A percentile compares a stretch with the other conserved stretches of the same genome.
These are phyloP conservation scores for Suillus plorans DNA, from an alignment of 768 basidiomycete species.

Conservation along the genomic window DNA sequence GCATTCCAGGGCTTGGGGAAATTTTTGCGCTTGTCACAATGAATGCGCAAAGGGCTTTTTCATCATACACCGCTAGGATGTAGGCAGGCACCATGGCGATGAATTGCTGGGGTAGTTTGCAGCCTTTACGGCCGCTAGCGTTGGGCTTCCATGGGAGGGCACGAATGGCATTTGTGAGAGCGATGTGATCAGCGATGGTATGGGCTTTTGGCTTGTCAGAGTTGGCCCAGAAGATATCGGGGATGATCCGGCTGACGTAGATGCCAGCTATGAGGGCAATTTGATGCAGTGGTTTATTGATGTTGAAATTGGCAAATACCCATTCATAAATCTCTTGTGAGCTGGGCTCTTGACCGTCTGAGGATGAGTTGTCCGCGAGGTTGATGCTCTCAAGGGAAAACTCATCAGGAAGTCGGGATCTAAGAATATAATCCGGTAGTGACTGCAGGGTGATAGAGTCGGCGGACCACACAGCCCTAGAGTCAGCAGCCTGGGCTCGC, in stretches of 20 bases:
- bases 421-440: neutral
- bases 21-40: neutral
- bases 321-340: neutral
- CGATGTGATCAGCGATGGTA: too few species aligned
- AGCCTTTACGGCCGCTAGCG: too few species aligned
- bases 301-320: neutral
- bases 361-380: neutral
- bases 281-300: neutral
- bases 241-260: neutral
- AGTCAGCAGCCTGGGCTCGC: neutral
- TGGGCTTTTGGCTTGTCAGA: too few species aligned
- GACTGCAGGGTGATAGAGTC: neutral
- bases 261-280: neutral
- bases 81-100: too few species aligned
- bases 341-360: too few species aligned
- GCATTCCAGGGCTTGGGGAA: too few species aligned
- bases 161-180: too few species aligned
- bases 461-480: neutral
- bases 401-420: neutral
- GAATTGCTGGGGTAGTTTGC: too few species aligned
- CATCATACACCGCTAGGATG: too few species aligned
- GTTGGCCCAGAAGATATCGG: neutral
- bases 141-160: too few species aligned
- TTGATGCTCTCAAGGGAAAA: neutral
- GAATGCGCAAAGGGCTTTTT: too few species aligned